These are phyloP conservation scores for Cystoisospora suis DNA, from an alignment of 169 alveolate genomes.

Conservation along the genomic window DNA sequence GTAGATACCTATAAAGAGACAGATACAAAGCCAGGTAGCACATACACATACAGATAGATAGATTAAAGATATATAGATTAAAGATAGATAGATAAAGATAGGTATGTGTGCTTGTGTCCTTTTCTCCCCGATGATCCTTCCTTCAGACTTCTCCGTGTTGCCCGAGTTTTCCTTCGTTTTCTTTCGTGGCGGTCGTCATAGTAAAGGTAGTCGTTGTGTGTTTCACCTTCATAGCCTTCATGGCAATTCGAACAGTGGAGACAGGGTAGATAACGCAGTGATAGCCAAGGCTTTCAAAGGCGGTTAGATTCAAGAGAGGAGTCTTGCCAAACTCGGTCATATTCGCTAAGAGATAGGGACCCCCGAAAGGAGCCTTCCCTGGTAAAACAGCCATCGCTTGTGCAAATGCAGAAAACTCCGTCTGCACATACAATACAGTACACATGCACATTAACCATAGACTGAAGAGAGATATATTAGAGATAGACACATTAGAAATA, in stretches of 20 bases:
- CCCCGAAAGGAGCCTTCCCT: constrained; percentile 68
- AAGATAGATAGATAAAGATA: neutral
- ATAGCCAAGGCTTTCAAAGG: constrained; percentile 71
- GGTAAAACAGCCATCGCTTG: constrained; percentile 24
- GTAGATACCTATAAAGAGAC: neutral
- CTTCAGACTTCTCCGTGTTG: no score
- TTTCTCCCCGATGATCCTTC: no score
- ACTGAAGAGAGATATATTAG: no score
- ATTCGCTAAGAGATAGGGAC: constrained; percentile 83
- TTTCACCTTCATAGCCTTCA: constrained; percentile 77
- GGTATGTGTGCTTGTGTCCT: neutral
- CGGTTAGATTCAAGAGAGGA: constrained; percentile 57
- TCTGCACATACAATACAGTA: constrained; percentile 25
- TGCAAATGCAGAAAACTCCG: constrained; percentile 45
- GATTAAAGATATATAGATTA: neutral
- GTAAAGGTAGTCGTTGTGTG: no score
- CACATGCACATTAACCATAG: neutral
- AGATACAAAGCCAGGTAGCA: neutral
- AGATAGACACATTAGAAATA: no score
- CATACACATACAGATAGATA: neutral
- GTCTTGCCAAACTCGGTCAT: constrained; percentile 91
- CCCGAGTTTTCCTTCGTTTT: no score
- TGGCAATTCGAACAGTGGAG: constrained; percentile 85
- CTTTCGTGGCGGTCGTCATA: no score
- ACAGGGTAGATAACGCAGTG: constrained; percentile 88